Evolutionary conservation across 768 basidiomycete species (phyloP).

Genomic region (Leccinellum luteum): DNA sequence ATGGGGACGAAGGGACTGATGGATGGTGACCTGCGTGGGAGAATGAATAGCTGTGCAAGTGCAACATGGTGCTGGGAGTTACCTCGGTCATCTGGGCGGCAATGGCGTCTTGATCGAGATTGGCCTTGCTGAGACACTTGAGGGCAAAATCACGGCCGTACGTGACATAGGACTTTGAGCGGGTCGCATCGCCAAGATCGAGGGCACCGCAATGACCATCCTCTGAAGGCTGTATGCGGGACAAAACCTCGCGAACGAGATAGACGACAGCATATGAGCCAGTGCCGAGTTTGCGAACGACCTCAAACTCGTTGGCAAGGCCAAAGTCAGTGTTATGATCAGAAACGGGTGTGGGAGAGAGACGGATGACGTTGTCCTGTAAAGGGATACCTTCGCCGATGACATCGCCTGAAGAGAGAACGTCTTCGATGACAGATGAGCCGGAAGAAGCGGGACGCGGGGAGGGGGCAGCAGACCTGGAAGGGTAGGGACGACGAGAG

Average conservation of each 20-base stretch:
- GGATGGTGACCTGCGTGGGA: constrained; percentile 74
- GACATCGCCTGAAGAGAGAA: constrained; percentile 69
- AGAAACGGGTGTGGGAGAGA: constrained; percentile 43
- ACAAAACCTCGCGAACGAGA: constrained; percentile 72
- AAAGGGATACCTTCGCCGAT: constrained; percentile 66
- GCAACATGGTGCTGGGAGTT: constrained; percentile 18
- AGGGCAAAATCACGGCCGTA: constrained; percentile 90
- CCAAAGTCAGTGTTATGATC: constrained; percentile 37
- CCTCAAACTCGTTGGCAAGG: constrained; percentile 72
- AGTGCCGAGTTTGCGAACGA: constrained; percentile 80
- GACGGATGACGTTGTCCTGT: constrained; percentile 63
- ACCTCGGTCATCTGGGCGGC: constrained; percentile 91
- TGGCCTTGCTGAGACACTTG: constrained; percentile 93
- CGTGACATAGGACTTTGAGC: constrained; percentile 36
- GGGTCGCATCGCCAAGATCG: constrained; percentile 45
- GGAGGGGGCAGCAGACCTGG: constrained; percentile 32
- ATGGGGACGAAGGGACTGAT: constrained; percentile 87
- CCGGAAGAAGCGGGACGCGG: constrained; percentile 18
- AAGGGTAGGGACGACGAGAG: constrained; percentile 36
- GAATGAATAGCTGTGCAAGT: constrained; percentile 9
- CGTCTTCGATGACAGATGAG: constrained; percentile 42
- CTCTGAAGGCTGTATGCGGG: constrained; percentile 42
- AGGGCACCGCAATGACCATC: constrained; percentile 54
- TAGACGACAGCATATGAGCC: constrained; percentile 95
- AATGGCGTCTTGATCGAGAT: constrained; percentile 86